Base-by-base conservation (phyloP, 345 rosid species). In the Boechera retrofracta region DNA sequence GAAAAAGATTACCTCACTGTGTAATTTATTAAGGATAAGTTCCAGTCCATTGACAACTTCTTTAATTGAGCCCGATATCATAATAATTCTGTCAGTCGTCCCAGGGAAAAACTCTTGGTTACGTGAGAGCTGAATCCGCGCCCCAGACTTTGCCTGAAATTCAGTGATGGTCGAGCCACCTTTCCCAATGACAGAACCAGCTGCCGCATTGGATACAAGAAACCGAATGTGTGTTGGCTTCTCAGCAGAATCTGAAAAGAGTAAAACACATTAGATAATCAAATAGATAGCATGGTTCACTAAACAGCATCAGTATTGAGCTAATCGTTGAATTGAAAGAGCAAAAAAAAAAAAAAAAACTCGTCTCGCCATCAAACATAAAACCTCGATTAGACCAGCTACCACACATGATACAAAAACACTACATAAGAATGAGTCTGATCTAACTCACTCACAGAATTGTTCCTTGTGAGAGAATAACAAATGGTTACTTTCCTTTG, bases 151-250 rank as follows among this genome's bases (percentile, higher is more conserved):
- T 6, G 93, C 85, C 85, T 96, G 99, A 66, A 96, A 93, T 33
- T 96, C 99, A 58, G 92, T 91, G 75, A 96, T 96, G 31, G 97
- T 96, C 10, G 97, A 91, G 71, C 99, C 99, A 69, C 97, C 97
- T 85, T 93, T 96, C 77, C 99, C 98, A 76, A 96, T 96, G 71
- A 96, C 92, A 26, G 99, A 94, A 77, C 99, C 99, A 65, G 99
- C 99, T 6, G 97, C 91, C 29, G 98, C 89, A 90, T 96, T 96
- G 66, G 99, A 96, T 26, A 96, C 97, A 56, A 96, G 97, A 76
- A 96, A 91, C 83, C 94, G 86, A 68, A 88, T 69, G 74, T 89
- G 89, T 9, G 97, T 89, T 5, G 93, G 78, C 86, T 87, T 96
- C 88, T 96, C 99, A 16, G 65, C 56, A 72, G 89, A 73, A 69